A percentile compares a stretch with the other conserved stretches of the same genome.
Evolutionary conservation across 805 yeast species (phyloP).

Genomic region (Yamadazyma paraphyllophila): DNA sequence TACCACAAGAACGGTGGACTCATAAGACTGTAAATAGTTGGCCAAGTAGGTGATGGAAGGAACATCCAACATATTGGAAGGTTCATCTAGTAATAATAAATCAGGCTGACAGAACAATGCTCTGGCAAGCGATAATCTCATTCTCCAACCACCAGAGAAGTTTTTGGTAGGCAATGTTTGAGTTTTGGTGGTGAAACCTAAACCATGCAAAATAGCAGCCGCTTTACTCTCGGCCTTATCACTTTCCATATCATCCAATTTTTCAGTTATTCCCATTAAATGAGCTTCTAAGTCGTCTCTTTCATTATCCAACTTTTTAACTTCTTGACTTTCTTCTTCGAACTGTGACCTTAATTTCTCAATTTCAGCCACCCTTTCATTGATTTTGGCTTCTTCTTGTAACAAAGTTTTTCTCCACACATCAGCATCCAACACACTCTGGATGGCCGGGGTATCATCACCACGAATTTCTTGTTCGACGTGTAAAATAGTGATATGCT

Average conservation of each 20-base stretch:
- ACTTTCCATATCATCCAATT: slow-evolving; percentile 88
- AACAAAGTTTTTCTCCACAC: slow-evolving; percentile 95
- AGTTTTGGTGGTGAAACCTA: slow-evolving; percentile 88
- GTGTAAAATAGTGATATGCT: slow-evolving; percentile 91
- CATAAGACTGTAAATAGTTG: slow-evolving; percentile 82
- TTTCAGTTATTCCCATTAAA: slow-evolving; percentile 75
- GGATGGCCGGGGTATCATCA: slow-evolving; percentile 86
- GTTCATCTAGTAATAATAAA: slow-evolving; percentile 90
- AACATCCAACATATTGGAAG: slow-evolving; percentile 99
- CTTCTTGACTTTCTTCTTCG: slow-evolving; percentile 72
- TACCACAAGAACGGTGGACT: slow-evolving; percentile 90
- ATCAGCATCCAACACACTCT: slow-evolving; percentile 97
- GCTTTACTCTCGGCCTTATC: slow-evolving; percentile 98
- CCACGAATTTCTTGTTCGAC: slow-evolving; percentile 98
- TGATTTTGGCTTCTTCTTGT: slow-evolving; percentile 69
- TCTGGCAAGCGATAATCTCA: slow-evolving; percentile 97
- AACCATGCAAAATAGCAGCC: slow-evolving; percentile 86
- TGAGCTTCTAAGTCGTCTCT: slow-evolving; percentile 80
- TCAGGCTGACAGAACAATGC: slow-evolving; percentile 98
- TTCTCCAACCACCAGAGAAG: slow-evolving; percentile 99
- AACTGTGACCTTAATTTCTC: slow-evolving; percentile 67
- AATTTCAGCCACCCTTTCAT: slow-evolving; percentile 73
- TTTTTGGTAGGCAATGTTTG: slow-evolving; percentile 82
- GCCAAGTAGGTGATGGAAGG: slow-evolving; percentile 96
- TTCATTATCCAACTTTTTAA: slow-evolving; percentile 81